Evolutionary conservation across 768 basidiomycete genomes (phyloP), one percentile per base, ranked within the genome.

Genomic region (Boletus reticulatus): DNA sequence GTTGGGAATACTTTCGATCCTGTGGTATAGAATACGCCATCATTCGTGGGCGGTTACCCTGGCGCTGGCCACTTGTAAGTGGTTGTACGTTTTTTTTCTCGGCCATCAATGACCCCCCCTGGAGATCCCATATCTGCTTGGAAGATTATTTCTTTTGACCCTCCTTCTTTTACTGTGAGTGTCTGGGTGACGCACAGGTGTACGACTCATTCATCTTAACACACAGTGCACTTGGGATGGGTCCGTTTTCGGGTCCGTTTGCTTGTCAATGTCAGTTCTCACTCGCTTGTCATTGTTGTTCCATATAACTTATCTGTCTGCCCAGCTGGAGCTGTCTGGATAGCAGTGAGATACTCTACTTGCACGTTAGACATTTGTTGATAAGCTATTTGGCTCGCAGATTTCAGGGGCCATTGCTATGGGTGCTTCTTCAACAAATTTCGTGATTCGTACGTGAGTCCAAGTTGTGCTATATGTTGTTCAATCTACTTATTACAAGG

Each of bases 391-490:
- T 14, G 20, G 4, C 22, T n/a, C 0, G 4, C 43, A 69, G 66
- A 10, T 61, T 7, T 1, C 41, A 6, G 52, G 13, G 17, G 49
- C 31, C 20, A 47, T 64, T n/a, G 52, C 46, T 32, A 32, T 69
- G 1, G 64, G 50, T 27, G 43, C 59, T 38, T 31, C 54, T 20
- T 69, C 66, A 2, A 50, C 52, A 13, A 69, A 70, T 48, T 10
- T 69, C 20, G 58, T 68, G 57, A 56, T 69, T 45, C 64, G 68
- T 44, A 64, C 66, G 68, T 70, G 41, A 43, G 68, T 50, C 27
- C 17, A 4, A 22, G 6, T 36, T 36, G 2, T 24, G 17, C 36
- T 27, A 4, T n/a, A 14, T n/a, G 7, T 27, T 31, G 6, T 4
- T 9, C 20, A 14, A 12, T 39, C 50, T 12, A 3, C 0, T 3